Evolutionary conservation across 352 stramenopile species (phyloP).

Genomic region (Phytopythium ostracodes): DNA sequence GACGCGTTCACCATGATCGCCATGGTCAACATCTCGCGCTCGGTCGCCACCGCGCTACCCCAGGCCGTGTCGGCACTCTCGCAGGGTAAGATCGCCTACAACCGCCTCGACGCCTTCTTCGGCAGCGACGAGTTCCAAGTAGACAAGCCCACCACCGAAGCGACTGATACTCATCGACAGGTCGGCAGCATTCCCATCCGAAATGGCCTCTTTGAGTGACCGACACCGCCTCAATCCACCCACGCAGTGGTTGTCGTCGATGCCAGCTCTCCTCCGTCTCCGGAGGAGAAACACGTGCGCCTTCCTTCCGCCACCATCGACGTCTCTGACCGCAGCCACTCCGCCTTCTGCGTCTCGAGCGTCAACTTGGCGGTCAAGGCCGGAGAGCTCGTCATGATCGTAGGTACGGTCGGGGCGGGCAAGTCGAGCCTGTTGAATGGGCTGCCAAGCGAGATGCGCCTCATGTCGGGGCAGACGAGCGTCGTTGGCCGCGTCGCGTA

Average conservation of each 20-base stretch:
- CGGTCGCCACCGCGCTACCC: conserved; percentile 16
- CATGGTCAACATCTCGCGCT: conserved; percentile 27
- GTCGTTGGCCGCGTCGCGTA: conserved; percentile 23
- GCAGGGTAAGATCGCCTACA: conserved; percentile 17
- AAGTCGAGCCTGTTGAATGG: conserved; percentile 50
- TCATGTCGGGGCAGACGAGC: conserved; percentile 5
- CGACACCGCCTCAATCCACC: background rate
- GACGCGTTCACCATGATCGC: conserved; percentile 36
- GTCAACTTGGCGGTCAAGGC: conserved; percentile 34
- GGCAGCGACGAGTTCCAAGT: conserved; percentile 19
- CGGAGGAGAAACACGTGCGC: background rate
- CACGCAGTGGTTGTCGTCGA: background rate
- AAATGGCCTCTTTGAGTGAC: conserved; percentile 17
- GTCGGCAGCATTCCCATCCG: conserved; percentile 12
- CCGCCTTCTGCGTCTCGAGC: background rate
- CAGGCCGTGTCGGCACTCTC: conserved; percentile 21
- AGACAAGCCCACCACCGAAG: background rate
- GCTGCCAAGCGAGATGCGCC: conserved; percentile 40
- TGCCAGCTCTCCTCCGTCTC: background rate
- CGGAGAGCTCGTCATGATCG: conserved; percentile 51
- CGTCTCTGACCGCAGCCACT: background rate
- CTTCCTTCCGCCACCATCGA: background rate
- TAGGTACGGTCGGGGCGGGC: conserved; percentile 45
- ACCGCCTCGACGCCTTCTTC: conserved; percentile 22
- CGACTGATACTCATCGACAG: background rate